Conservation (phyloP, 805 yeast genomes). For the Maudiozyma turicensis region DNA sequence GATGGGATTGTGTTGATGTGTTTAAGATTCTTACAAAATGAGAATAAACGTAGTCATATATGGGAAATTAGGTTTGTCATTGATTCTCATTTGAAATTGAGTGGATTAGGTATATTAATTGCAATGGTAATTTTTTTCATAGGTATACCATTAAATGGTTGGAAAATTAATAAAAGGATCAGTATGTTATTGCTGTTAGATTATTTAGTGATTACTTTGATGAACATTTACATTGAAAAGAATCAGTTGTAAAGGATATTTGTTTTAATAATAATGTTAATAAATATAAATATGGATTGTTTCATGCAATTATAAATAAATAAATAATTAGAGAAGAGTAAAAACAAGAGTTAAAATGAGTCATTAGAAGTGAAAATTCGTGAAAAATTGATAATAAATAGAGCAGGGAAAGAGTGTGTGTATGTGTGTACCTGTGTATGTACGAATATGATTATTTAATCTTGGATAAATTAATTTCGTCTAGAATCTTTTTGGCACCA, state of each 20-base stretch:
- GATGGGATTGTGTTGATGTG: conserved; percentile 47
- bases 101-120: conserved; percentile 33
- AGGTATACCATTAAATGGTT: conserved; percentile 36
- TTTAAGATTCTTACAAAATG: not conserved
- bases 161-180: conserved; percentile 36
- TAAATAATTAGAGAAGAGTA: not conserved
- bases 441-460: conserved; percentile 27
- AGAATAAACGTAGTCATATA: not conserved
- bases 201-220: conserved; percentile 12
- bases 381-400: not conserved
- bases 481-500: conserved; percentile 81
- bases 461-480: conserved; percentile 64
- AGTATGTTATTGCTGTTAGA: conserved; percentile 27
- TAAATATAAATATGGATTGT: not conserved
- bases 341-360: not conserved
- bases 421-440: not conserved
- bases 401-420: conserved; percentile 10
- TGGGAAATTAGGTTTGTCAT: conserved; percentile 29
- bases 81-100: conserved; percentile 31
- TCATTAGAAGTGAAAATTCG: not conserved
- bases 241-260: not conserved
- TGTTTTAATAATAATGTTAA: not conserved
- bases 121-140: conserved; percentile 33
- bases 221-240: conserved; percentile 16
- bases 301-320: not conserved